These are phyloP conservation scores for Aspergillus latus DNA, from an alignment of 2,329 filamentous ascomycete species.

Conservation along the genomic window DNA sequence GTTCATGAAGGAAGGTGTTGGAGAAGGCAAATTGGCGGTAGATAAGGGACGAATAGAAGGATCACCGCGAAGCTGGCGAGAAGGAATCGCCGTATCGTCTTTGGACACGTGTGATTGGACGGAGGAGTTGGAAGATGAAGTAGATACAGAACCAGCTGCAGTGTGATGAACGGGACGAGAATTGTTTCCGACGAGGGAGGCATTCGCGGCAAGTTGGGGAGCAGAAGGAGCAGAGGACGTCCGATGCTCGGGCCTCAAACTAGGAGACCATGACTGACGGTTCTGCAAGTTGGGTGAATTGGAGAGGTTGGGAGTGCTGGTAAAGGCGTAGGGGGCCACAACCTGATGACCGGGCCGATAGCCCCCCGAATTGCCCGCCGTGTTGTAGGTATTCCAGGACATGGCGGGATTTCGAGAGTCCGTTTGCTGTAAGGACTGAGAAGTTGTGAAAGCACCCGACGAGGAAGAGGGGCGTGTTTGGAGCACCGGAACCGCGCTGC, in stretches of 20 bases:
- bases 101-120: conserved; percentile 45
- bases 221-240: conserved; percentile 54
- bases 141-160: conserved; percentile 56
- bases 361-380: conserved; percentile 42
- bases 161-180: conserved; percentile 45
- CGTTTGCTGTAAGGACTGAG: conserved; percentile 41
- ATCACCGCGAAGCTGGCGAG: conserved; percentile 40
- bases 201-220: conserved; percentile 39
- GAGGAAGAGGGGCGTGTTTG: conserved; percentile 69
- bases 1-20: conserved; percentile 56
- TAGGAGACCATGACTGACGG: conserved; percentile 55
- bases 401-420: conserved; percentile 38
- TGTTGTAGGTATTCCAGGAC: conserved; percentile 45
- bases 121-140: conserved; percentile 53
- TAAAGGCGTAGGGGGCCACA: conserved; percentile 77
- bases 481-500: conserved; percentile 71
- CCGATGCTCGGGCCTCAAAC: conserved; percentile 57
- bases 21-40: conserved; percentile 51
- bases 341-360: conserved; percentile 55
- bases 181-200: conserved; percentile 31
- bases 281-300: conserved; percentile 51
- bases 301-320: conserved; percentile 65
- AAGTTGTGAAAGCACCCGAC: conserved; percentile 55
- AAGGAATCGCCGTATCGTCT: conserved; percentile 50
- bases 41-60: conserved; percentile 44